Conservation (phyloP, 805 yeast species). For the Metschnikowia peoriensis region DNA sequence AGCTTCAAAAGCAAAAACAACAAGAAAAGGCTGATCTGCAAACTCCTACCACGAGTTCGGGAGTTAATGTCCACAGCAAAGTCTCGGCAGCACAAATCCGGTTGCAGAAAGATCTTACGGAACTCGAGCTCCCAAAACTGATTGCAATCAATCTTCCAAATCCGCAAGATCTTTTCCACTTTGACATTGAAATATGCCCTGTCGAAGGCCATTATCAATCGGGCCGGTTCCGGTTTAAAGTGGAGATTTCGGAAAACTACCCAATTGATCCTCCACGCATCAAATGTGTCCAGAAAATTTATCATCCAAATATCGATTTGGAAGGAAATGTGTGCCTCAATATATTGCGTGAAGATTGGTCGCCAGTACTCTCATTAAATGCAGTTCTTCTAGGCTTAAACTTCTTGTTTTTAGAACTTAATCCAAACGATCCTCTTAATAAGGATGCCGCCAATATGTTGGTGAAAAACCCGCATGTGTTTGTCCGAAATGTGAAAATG, state of each 20-base stretch:
- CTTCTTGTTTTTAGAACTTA: conserved; percentile 85
- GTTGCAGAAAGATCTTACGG: conserved; percentile 73
- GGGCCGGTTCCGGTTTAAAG: conserved; percentile 71
- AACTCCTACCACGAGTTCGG: not conserved
- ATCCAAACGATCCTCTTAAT: conserved; percentile 88
- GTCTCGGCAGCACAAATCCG: conserved; percentile 65
- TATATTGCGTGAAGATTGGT: conserved; percentile 93
- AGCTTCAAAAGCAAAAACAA: conserved; percentile 24
- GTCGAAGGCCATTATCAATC: conserved; percentile 67
- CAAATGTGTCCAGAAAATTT: conserved; percentile 65
- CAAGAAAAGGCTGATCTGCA: conserved; percentile 9
- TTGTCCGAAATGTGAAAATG: conserved; percentile 53
- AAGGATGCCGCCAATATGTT: conserved; percentile 74
- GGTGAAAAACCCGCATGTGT: conserved; percentile 39
- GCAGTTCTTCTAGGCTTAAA: conserved; percentile 81
- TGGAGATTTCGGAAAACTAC: conserved; percentile 64
- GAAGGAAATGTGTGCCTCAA: conserved; percentile 91
- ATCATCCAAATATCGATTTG: conserved; percentile 90
- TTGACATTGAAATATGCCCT: conserved; percentile 58
- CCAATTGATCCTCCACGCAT: conserved; percentile 95
- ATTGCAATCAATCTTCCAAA: conserved; percentile 52
- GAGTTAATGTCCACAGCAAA: conserved; percentile 15
- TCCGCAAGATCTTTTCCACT: conserved; percentile 57
- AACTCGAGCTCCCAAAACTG: conserved; percentile 59
- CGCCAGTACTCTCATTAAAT: conserved; percentile 83